Base-by-base conservation (phyloP, 1,139 yeast genomes). In the Pichia sp. region DNA sequence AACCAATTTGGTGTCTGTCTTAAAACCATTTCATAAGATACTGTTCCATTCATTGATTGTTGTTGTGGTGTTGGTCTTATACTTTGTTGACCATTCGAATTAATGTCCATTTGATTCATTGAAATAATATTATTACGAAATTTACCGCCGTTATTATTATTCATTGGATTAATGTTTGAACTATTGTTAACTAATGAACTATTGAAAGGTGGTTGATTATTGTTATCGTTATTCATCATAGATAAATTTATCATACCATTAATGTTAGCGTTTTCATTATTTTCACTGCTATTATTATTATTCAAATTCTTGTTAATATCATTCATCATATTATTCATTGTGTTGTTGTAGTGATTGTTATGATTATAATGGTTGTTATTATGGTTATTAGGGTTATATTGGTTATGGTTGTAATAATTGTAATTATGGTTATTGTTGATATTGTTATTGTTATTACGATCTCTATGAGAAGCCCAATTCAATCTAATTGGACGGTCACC, bases 391-490 rank as follows among this genome's bases (percentile, higher is more conserved):
- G 47, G 43, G 47, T 45, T 42, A 22, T 45, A 41, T 46, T 51
- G 50, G 46, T 45, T 25, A 27, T 54, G 49, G 30, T 49, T 44
- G 33, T 54, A 54, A 45, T 51, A 54, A 44, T 53, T 46, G 30
- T 50, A 47, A 47, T 47, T 29, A 29, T 53, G 55, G 48, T 49
- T 47, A 45, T 49, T 50, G 47, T 49, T 53, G 42, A 50, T 45
- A 45, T 54, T 44, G 33, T 49, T 54, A 49, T 49, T 41, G 29
- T 52, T 48, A 28, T 49, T 51, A 46, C 54, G 46, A 42, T 79
- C 83, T 64, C 83, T 84, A 64, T 86, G 91, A 45, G 88, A 79
- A 39, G 96, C 96, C 96, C 96, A 88, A 67, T 88, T 89, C 62
- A 90, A 80, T 65, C 96, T 78, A 56, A 89, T 81, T 43, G 86